These are phyloP conservation scores for Colletotrichum lentis DNA, from an alignment of 2,329 filamentous ascomycete species.

Conservation along the genomic window DNA sequence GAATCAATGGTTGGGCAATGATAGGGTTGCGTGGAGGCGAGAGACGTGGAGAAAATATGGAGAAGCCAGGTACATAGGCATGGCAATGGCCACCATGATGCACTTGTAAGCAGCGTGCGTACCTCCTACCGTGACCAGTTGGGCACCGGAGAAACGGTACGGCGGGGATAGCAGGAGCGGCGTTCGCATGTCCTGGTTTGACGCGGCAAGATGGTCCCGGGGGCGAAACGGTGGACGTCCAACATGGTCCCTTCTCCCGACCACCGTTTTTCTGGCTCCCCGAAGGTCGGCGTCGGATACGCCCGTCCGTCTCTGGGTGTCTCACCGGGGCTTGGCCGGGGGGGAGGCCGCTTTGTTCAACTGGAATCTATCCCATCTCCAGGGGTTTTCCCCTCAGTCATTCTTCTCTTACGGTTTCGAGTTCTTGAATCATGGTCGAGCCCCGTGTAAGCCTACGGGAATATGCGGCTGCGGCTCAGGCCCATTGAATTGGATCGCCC, in stretches of 20 bases:
- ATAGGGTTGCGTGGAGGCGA: slow-evolving; percentile 31
- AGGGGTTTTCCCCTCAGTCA: not conserved
- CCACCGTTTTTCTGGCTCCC: slow-evolving; percentile 21
- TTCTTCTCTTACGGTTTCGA: not conserved
- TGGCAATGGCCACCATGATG: not conserved
- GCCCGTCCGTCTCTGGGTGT: not conserved
- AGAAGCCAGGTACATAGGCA: not conserved
- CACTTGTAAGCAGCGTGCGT: no score
- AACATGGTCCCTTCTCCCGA: slow-evolving; percentile 3
- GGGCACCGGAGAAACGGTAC: not conserved
- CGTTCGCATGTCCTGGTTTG: not conserved
- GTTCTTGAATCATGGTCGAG: not conserved
- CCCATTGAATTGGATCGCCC: slow-evolving; percentile 1
- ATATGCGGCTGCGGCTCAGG: not conserved
- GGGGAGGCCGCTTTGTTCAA: not conserved
- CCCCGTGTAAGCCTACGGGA: not conserved
- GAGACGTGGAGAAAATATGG: slow-evolving; percentile 11
- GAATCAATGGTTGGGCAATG: not conserved
- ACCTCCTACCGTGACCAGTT: not conserved
- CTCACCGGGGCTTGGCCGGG: not conserved
- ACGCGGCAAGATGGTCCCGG: not conserved
- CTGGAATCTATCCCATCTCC: not conserved
- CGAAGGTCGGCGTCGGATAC: slow-evolving; percentile 1
- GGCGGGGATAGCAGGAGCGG: not conserved
- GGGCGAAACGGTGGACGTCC: not conserved